Evolutionary conservation across 1,284 basidiomycete species (phyloP).

Genomic region (Cutaneotrichosporon sp.): DNA sequence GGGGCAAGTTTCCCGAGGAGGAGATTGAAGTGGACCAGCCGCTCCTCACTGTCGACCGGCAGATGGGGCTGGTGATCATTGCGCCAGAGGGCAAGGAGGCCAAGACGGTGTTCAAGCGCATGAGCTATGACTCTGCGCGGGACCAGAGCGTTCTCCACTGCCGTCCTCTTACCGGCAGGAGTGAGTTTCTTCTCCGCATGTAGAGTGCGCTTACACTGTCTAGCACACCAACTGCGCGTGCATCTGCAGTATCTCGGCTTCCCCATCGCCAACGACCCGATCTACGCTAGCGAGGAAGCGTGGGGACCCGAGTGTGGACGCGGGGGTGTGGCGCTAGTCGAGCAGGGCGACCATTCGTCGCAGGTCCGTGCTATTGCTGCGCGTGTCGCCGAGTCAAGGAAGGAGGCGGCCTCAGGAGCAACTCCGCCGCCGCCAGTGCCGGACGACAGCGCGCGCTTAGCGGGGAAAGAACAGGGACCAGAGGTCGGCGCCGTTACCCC

Average conservation of each 20-base stretch:
- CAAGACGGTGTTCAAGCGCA: conserved; percentile 79
- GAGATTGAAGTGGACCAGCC: conserved; percentile 80
- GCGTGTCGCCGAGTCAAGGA: conserved; percentile 9
- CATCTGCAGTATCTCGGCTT: conserved; percentile 92
- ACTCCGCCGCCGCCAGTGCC: background rate
- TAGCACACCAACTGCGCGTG: conserved; percentile 91
- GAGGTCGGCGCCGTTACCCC: conserved; percentile 18
- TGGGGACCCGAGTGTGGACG: conserved; percentile 75
- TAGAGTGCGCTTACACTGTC: background rate
- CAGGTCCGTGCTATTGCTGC: conserved; percentile 9
- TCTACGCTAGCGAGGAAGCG: conserved; percentile 71
- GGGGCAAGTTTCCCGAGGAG: conserved; percentile 75
- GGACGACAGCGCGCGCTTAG: conserved; percentile 16
- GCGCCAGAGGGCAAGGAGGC: conserved; percentile 88
- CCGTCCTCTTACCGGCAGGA: conserved; percentile 77
- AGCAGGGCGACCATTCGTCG: conserved; percentile 45
- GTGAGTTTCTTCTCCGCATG: conserved; percentile 58
- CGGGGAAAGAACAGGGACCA: conserved; percentile 31
- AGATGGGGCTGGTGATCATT: conserved; percentile 92
- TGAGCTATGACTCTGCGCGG: conserved; percentile 76
- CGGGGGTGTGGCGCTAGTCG: conserved; percentile 69
- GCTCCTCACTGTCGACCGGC: conserved; percentile 84
- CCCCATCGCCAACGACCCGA: conserved; percentile 87
- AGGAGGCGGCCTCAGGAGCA: background rate
- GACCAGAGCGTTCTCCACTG: conserved; percentile 87